Evolutionary conservation across 148 eudicot genomes (phyloP).

Genomic region (Rhododendron henanense): DNA sequence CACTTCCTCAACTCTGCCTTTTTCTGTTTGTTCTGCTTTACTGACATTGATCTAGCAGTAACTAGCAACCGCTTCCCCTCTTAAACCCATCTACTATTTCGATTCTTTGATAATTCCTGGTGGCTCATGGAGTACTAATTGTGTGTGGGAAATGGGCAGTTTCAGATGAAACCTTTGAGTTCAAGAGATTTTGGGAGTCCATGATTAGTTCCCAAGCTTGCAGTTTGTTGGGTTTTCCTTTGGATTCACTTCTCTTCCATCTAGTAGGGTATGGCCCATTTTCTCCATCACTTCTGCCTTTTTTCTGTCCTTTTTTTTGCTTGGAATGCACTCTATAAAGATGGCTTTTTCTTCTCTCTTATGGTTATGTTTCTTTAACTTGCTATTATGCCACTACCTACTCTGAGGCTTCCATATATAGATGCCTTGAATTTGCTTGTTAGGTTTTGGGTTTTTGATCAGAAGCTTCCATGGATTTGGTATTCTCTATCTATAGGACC

Average conservation of each 20-base stretch:
- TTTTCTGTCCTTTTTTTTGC: slow-evolving; percentile 19
- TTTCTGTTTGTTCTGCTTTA: slow-evolving; percentile 18
- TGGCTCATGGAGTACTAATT: not conserved
- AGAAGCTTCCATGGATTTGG: not conserved
- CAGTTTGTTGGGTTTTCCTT: slow-evolving; percentile 41
- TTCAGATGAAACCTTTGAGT: slow-evolving; percentile 32
- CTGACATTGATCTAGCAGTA: slow-evolving; percentile 10
- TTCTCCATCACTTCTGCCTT: slow-evolving; percentile 20
- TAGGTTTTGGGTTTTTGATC: not conserved
- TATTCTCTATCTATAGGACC: slow-evolving; percentile 2
- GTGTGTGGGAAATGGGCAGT: slow-evolving; percentile 1
- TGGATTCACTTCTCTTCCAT: slow-evolving; percentile 49
- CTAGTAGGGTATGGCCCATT: slow-evolving; percentile 65
- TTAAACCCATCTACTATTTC: slow-evolving; percentile 22
- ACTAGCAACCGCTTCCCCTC: slow-evolving; percentile 1
- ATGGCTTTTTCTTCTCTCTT: slow-evolving; percentile 13
- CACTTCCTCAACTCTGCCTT: slow-evolving; percentile 25
- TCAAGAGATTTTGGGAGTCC: slow-evolving; percentile 34
- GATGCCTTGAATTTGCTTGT: not conserved
- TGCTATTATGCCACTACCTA: not conserved
- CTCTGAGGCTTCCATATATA: slow-evolving; percentile 11
- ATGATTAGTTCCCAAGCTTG: slow-evolving; percentile 31
- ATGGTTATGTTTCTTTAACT: slow-evolving; percentile 25
- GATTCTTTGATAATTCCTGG: slow-evolving; percentile 13
- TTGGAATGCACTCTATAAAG: slow-evolving; percentile 53